Evolutionary conservation across 1,284 basidiomycete genomes (phyloP).

Genomic region (Trichosporon faecale): DNA sequence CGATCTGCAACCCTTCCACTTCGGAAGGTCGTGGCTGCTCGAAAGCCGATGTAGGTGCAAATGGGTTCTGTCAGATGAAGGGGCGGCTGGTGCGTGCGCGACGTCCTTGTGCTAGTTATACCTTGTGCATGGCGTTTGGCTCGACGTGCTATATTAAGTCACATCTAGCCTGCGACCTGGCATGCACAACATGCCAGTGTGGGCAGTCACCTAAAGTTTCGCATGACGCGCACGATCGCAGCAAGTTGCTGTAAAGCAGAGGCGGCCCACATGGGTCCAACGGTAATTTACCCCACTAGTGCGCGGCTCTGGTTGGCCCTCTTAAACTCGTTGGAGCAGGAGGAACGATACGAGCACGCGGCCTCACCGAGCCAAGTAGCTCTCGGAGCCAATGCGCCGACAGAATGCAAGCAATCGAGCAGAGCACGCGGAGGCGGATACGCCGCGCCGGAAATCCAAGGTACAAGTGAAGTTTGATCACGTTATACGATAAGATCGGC

Average conservation of each 20-base stretch:
- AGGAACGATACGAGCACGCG: neutral
- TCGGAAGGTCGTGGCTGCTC: neutral
- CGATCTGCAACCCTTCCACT: neutral
- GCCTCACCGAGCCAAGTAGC: neutral
- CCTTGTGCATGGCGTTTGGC: too few relatives aligned
- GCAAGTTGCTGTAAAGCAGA: neutral
- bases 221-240: too few relatives aligned
- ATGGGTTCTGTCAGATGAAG: neutral
- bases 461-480: neutral
- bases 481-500: neutral
- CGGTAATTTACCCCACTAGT: neutral
- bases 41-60: neutral
- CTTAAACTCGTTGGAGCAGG: neutral
- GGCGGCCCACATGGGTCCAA: neutral
- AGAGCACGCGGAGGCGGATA: neutral
- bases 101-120: too few relatives aligned
- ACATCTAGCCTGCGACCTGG: too few relatives aligned
- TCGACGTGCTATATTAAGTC: too few relatives aligned
- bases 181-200: too few relatives aligned
- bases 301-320: neutral
- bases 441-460: neutral
- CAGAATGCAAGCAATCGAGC: neutral
- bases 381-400: neutral
- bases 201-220: too few relatives aligned
- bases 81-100: too few relatives aligned